These are phyloP conservation scores for Parmelia sp. DNA, from an alignment of 495 filamentous ascomycete species.

Conservation along the genomic window DNA sequence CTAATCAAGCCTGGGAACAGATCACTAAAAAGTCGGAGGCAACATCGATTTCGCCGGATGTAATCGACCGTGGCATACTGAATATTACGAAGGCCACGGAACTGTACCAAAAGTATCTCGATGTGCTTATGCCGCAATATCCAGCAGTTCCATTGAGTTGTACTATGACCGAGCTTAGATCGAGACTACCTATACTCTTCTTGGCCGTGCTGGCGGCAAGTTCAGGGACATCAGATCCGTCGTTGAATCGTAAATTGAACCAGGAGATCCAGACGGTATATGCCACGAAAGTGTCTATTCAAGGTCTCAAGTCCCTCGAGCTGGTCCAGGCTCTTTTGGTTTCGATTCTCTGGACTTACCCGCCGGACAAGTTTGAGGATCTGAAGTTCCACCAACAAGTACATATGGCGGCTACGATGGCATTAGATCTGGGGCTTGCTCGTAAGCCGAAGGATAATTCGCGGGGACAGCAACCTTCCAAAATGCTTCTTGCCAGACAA, in stretches of 20 bases:
- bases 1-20: neutral
- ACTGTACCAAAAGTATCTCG: conserved; percentile 54
- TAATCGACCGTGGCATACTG: conserved; percentile 20
- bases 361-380: conserved; percentile 67
- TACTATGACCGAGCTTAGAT: conserved; percentile 56
- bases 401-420: conserved; percentile 72
- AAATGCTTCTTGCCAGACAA: neutral
- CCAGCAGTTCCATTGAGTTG: conserved; percentile 42
- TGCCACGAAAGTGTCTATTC: conserved; percentile 59
- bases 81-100: conserved; percentile 20
- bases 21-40: neutral
- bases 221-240: conserved; percentile 41
- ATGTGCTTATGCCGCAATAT: conserved; percentile 56
- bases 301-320: conserved; percentile 68
- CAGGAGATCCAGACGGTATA: conserved; percentile 60
- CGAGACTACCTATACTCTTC: conserved; percentile 63
- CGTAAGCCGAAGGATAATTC: conserved; percentile 20
- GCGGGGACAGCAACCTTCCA: neutral
- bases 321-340: conserved; percentile 69
- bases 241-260: conserved; percentile 49
- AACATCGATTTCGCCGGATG: conserved; percentile 11
- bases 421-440: conserved; percentile 67
- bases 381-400: conserved; percentile 78
- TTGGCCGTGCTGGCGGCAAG: conserved; percentile 62
- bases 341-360: conserved; percentile 67